These are phyloP conservation scores for Kalmusia sp. DNA, from an alignment of 2,329 filamentous ascomycete species.

Conservation along the genomic window DNA sequence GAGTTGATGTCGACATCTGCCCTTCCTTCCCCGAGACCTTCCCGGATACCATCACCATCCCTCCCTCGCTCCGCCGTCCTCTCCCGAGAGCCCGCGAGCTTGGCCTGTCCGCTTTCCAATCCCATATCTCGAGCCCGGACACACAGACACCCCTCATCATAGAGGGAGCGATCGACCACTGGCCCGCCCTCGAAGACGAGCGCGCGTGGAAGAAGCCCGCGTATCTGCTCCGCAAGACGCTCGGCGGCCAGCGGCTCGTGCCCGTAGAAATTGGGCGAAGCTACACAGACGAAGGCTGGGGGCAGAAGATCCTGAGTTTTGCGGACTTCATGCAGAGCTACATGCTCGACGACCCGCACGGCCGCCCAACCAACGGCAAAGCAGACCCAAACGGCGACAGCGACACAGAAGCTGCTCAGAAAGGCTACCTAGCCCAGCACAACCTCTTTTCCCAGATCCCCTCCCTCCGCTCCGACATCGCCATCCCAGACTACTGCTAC, in stretches of 20 bases:
- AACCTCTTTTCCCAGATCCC: constrained; percentile 86
- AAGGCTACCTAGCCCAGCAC: constrained; percentile 90
- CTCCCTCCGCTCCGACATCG: constrained; percentile 75
- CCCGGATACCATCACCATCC: constrained; percentile 11
- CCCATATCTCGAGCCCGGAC: constrained; percentile 23
- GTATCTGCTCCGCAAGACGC: constrained; percentile 77
- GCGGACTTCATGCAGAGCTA: constrained; percentile 70
- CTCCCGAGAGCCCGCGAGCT: constrained; percentile 27
- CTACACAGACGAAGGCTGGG: constrained; percentile 87
- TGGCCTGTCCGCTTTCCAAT: constrained; percentile 38
- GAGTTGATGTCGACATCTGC: constrained; percentile 9
- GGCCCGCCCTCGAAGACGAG: constrained; percentile 73
- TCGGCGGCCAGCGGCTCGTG: constrained; percentile 79
- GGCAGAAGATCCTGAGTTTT: constrained; percentile 81
- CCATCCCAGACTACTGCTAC: constrained; percentile 85
- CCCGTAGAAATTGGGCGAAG: constrained; percentile 86
- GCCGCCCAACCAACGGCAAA: neutral
- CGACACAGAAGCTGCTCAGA: constrained; percentile 29
- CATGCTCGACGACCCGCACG: constrained; percentile 51
- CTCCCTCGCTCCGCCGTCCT: constrained; percentile 23
- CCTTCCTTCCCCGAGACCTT: constrained; percentile 22
- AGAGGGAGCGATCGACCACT: constrained; percentile 67
- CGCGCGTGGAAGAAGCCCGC: constrained; percentile 74
- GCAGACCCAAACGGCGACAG: neutral
- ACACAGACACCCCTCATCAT: constrained; percentile 69